Base-by-base conservation (phyloP, 495 filamentous ascomycete genomes). In the Immersiella caudata region DNA sequence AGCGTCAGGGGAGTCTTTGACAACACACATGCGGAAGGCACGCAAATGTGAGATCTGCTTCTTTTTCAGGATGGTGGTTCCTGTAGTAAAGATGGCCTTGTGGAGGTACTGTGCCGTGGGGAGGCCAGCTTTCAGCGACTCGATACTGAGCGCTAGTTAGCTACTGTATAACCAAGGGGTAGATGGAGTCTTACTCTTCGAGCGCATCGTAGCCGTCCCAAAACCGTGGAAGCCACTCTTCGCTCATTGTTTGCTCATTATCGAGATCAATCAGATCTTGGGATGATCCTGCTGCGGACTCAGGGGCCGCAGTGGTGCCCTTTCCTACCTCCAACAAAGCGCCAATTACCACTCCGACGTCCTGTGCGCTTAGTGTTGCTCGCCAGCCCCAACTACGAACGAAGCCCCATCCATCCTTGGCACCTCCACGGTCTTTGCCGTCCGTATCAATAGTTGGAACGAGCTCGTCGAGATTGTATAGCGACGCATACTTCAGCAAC, bases 341-440 rank as follows among this genome's bases (percentile, higher is more conserved):
- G 60, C 93, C 92, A 33, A 97, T 85, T 33, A 98, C 88, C 9
- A 96, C 91, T 33, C 90, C 94, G 0, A 97, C 92, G 75, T 99
- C 95, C 49, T 90, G 90, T 12, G 95, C 96, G 64, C 90, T 93
- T 1, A 98, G 84, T 52, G 93, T 97, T 0, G 93, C 95, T 75
- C 93, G 92, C 94, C 93, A 99, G 20, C 95, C 95, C 95, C 95
- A 99, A 75, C 91, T 95, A 46, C 94, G 86, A 20, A 99, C 94
- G 74, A 98, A 99, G 1, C 95, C 96, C 92, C 96, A 97, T 14
- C 92, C 93, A 75, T 96, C 90, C 69, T 91, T 91, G 33, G 85
- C 83, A 22, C 86, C 86, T 18, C 77, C 85, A 36, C 81, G 77
- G 69, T 85, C 85, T 36, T 72, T 80, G 29, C 87, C 85, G 69